Conservation (phyloP, 352 stramenopile genomes). For the Globisporangium okanoganense region DNA sequence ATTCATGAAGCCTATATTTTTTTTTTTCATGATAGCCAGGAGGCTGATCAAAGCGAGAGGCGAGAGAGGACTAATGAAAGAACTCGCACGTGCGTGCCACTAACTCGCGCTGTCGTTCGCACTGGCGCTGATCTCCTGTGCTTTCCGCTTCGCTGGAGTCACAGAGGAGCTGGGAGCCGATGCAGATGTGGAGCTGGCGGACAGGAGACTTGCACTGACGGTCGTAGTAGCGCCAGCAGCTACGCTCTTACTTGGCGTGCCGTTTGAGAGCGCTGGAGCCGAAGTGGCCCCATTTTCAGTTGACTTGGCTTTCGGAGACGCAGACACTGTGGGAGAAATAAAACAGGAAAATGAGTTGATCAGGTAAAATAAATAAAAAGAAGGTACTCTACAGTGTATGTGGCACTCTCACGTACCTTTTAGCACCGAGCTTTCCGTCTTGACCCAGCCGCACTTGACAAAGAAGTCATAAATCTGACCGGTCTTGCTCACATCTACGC, state of each 20-base stretch:
- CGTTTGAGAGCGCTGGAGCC: slow-evolving; percentile 1
- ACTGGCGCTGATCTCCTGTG: slow-evolving; percentile 33
- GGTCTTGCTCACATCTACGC: slow-evolving; percentile 77
- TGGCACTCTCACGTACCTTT: slow-evolving; percentile 37
- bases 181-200: not conserved
- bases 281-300: not conserved
- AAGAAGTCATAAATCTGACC: slow-evolving; percentile 90
- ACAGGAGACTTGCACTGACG: not conserved
- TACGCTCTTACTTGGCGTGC: not conserved
- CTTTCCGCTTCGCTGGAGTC: slow-evolving; percentile 53
- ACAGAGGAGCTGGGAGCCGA: not conserved
- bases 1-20: too few relatives aligned
- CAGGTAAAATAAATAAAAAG: not conserved
- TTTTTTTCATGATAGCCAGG: too few relatives aligned
- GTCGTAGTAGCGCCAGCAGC: not conserved
- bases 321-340: slow-evolving; percentile 5
- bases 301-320: slow-evolving; percentile 8
- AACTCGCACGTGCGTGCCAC: not conserved
- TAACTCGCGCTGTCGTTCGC: slow-evolving; percentile 4
- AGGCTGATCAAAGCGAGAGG: too few relatives aligned
- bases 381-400: too few relatives aligned
- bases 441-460: slow-evolving; percentile 86
- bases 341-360: slow-evolving; percentile 1
- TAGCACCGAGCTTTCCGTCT: slow-evolving; percentile 43
- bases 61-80: too few relatives aligned